Evolutionary conservation across 352 stramenopile genomes (phyloP), one percentile per base, ranked within the genome.

Genomic region (Globisporangium heterothallicum): DNA sequence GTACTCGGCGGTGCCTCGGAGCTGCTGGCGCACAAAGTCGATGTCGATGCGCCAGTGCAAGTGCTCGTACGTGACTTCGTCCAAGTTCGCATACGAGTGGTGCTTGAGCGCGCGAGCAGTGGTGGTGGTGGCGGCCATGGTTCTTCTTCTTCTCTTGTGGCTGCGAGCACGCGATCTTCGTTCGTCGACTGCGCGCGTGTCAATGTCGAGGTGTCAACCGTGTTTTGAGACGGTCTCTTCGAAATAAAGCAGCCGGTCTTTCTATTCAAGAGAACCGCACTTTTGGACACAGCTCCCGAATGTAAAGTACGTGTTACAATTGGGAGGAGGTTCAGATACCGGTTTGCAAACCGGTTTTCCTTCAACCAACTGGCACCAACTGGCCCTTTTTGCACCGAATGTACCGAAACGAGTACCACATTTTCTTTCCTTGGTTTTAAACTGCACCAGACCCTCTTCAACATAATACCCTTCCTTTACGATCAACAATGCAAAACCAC

Each of bases 31-130:
- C 32, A 65, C 56, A 69, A 98, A 98, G 63, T 97, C 86, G 22
- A 98, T 64, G 13, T 67, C 59, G 24, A 92, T 48, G 45, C 78
- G 64, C 86, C 90, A 96, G 53, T 94, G 64, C n/a, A 98, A 62
- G 61, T 97, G 88, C 47, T 74, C 78, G 53, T 92, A 86, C 26
- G 65, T 68, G 19, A 89, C 77, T 44, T 95, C 70, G 38, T 88
- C 38, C 34, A 95, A 74, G 66, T 97, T 97, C 21, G 86, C 78
- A 49, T 86, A 92, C 51, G 88, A 97, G 60, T 89, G 78, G 60
- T 81, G 67, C 38, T 40, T 45, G 9, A 78, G 61, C 48, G 57
- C 29, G 25, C 45, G 58, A 10, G 42, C 9, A n/a, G 40, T n/a
- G n/a, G n/a, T n/a, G n/a, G n/a, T n/a, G n/a, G n/a, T n/a, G n/a